Base-by-base conservation (phyloP, 2,329 filamentous ascomycete species). In the Pseudogymnoascus sp. region DNA sequence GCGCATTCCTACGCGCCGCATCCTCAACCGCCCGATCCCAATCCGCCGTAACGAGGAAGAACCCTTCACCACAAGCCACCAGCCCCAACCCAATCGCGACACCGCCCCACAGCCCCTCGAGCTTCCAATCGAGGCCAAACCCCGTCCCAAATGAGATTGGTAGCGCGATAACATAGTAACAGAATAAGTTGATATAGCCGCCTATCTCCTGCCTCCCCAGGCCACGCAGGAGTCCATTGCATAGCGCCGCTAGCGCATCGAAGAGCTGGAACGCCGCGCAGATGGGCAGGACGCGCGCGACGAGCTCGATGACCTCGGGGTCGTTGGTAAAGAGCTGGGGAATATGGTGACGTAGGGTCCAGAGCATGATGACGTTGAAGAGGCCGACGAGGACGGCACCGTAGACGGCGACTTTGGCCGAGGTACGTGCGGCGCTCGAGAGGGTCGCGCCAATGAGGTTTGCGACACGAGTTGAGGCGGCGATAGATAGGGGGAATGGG, bases 361-460 rank as follows among this genome's bases (percentile, higher is more conserved):
- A 84, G 9, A 96, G 83, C 1, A 96, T 64, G 8, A 84, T 77
- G 58, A 93, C 78, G 74, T 97, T 97, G 72, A 93, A 82, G 12
- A 92, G 63, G 16, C 92, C 92, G n/a, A 96, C 82, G 14, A 89
- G 66, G 58, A 84, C 78, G 3, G 89, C 87, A 3, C 83, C 83
- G 1, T 80, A 79, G 65, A 95, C 81, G 3, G 85, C 80, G 80
- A 96, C 92, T 74, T 84, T 87, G n/a, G 89, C 89, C 0, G 89
- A 89, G 2, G 84, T 89, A 72, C 87, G 91, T 14, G 92, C 92
- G 0, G 92, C 89, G 52, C 87, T 86, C 2, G 90, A 86, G 9
- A 97, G 81, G 0, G 87, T 88, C 0, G 93, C 92, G 7, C 93
- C 94, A 65, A 97, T 95, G 35, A 97, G 78, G 69, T 97, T 97